Evolutionary conservation across 2,329 filamentous ascomycete species (phyloP).

Genomic region (Penicillium sp.): DNA sequence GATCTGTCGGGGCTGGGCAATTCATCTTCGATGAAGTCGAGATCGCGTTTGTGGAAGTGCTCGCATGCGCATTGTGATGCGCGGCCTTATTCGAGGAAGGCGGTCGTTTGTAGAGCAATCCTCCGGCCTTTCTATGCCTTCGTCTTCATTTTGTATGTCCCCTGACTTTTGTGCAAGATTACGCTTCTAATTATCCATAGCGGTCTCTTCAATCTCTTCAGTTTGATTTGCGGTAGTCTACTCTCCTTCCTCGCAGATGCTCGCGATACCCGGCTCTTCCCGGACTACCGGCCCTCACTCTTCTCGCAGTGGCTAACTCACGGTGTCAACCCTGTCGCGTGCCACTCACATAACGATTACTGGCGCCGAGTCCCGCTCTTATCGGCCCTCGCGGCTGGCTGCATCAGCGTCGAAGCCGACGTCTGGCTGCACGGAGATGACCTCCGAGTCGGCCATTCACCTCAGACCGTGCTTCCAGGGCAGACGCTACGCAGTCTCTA

Average conservation of each 20-base stretch:
- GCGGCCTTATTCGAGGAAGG: neutral
- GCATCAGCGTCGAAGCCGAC: slow-evolving; percentile 66
- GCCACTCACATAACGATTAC: slow-evolving; percentile 71
- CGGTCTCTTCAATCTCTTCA: slow-evolving; percentile 2
- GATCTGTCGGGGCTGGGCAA: neutral
- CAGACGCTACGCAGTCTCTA: slow-evolving; percentile 64
- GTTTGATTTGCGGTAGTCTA: slow-evolving; percentile 3
- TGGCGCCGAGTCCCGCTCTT: slow-evolving; percentile 63
- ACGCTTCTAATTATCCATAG: neutral
- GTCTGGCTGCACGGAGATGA: slow-evolving; percentile 61
- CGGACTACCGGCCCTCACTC: slow-evolving; percentile 1
- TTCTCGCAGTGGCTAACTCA: slow-evolving; percentile 19
- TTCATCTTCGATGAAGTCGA: neutral
- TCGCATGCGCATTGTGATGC: slow-evolving; percentile 4
- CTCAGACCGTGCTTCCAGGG: slow-evolving; percentile 52
- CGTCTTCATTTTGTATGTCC: slow-evolving; percentile 8
- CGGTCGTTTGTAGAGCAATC: slow-evolving; percentile 1
- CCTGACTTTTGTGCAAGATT: neutral
- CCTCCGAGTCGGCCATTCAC: slow-evolving; percentile 64
- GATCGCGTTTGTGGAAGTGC: slow-evolving; percentile 4
- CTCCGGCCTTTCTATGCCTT: slow-evolving; percentile 5
- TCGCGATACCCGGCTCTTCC: neutral
- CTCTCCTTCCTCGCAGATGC: neutral
- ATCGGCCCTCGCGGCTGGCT: slow-evolving; percentile 60
- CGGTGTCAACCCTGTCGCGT: slow-evolving; percentile 54